Evolutionary conservation across 352 stramenopile species (phyloP), one percentile per base, ranked within the genome.

Genomic region (Plasmopara viticola): DNA sequence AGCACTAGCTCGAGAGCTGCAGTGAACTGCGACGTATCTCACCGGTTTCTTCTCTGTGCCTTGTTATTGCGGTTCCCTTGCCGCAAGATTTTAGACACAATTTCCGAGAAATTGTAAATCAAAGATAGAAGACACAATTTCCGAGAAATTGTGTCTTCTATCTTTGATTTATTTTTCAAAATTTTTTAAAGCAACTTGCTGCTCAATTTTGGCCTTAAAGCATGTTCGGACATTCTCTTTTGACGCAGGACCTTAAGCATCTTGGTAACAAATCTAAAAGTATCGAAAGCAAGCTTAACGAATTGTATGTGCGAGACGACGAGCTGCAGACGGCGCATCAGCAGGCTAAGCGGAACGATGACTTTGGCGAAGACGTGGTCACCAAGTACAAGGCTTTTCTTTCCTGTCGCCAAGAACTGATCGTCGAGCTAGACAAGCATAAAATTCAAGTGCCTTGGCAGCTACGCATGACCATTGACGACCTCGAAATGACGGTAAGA

Each of bases 401-500:
- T 25, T 57, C 60, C 8, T 70, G 69, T 29, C 77, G 77, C 28
- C 55, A 84, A 31, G 52, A 68, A 44, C 48, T 86, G n/a, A 69
- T 88, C 46, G 50, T 35, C 5, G 63, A 70, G 58, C 53, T 88
- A 25, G 51, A 86, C 48, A 57, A 55, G 28, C 56, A 69, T 40
- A 29, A 70, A 9, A 62, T 80, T 30, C 44, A 53, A 29, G 74
- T 88, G 18, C 74, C 77, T 5, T 88, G 74, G 77, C 74, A 88
- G 43, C 51, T 88, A 51, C 72, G 72, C 25, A 72, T 86, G 73
- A 84, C 78, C 44, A 86, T 90, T 52, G 78, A 90, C 52, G 82
- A 90, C 47, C 65, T 93, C 9, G 82, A 93, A 47, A 67, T 88
- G 35, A 90, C 82, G 66, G 82, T 93, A 41, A 28, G 75, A 30